Base-by-base conservation (phyloP, 202 grass and related monocot genomes). In the Setaria italica region DNA sequence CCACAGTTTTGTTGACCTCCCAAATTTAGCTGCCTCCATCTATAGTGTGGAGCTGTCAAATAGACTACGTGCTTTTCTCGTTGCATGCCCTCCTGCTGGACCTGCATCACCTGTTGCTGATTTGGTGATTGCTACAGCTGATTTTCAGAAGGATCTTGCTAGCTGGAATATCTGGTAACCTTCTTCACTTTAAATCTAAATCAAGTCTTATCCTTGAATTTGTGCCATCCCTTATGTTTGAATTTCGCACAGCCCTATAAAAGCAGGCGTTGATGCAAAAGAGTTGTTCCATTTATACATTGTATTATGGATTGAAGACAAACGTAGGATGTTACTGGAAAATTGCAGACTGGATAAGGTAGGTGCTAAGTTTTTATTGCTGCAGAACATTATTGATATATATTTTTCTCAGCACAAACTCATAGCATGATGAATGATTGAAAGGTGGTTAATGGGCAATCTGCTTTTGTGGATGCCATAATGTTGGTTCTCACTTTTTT, bases 271-370 rank as follows among this genome's bases (percentile, higher is more conserved):
- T 70, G 94, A 99, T 91, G 97, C 97, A 70, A 99, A 99, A 88
- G 93, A 99, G 80, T 67, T 99, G 77, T 99, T 99, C 85, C 97
- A 99, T 88, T 81, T 99, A 76, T 96, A 99, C 82, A 94, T 99
- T 90, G 86, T 96, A 37, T 84, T 96, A 80, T 99, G 97, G 97
- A 99, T 97, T 88, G 89, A 99, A 82, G 97, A 99, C 88, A 99
- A 97, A 80, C 89, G 94, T 45, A 91, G 90, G 77, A 78, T 89
- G 83, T 84, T 99, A 74, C 86, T 97, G 3, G 97, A 97, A 81
- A 89, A 95, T 83, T 99, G 97, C 89, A 97, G 88, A 43, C 68
- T 99, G 72, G 97, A 99, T 78, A 95, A 91, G 94, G 97, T 99
- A 85, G 67, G 30, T 59, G n/a, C 1, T 72, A 43, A 29, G 67